These are phyloP conservation scores for Sanghuangporus baumii DNA, from an alignment of 1,284 basidiomycete genomes.

Conservation along the genomic window DNA sequence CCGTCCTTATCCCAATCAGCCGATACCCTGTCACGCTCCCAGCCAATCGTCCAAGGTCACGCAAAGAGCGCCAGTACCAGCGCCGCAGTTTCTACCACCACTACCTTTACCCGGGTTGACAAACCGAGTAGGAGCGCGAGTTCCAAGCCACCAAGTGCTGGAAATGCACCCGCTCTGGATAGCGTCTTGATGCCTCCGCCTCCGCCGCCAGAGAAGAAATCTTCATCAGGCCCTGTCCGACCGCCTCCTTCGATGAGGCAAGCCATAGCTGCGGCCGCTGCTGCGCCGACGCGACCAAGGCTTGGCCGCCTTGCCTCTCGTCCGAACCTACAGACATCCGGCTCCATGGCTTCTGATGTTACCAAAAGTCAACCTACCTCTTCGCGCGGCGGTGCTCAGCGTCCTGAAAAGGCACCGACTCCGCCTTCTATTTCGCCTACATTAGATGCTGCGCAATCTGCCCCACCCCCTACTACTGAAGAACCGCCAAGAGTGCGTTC, in stretches of 20 bases:
- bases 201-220: neutral
- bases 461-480: neutral
- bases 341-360: neutral
- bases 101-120: neutral
- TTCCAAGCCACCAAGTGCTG: slow-evolving; percentile 9
- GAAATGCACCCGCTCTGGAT: slow-evolving; percentile 3
- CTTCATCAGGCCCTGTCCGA: slow-evolving; percentile 10
- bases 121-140: neutral
- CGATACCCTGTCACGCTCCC: neutral
- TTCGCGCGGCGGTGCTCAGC: neutral
- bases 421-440: neutral
- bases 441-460: neutral
- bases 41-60: no score
- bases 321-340: neutral
- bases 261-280: neutral
- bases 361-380: neutral
- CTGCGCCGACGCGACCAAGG: neutral
- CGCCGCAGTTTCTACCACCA: neutral
- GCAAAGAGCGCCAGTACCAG: neutral
- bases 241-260: slow-evolving; percentile 13
- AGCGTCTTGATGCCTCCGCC: neutral
- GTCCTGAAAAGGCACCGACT: slow-evolving; percentile 4
- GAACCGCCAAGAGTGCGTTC: neutral
- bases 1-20: slow-evolving; percentile 17
- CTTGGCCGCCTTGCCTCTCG: neutral